Conservation (phyloP, 768 basidiomycete genomes). For the Antrodiella citrinella region DNA sequence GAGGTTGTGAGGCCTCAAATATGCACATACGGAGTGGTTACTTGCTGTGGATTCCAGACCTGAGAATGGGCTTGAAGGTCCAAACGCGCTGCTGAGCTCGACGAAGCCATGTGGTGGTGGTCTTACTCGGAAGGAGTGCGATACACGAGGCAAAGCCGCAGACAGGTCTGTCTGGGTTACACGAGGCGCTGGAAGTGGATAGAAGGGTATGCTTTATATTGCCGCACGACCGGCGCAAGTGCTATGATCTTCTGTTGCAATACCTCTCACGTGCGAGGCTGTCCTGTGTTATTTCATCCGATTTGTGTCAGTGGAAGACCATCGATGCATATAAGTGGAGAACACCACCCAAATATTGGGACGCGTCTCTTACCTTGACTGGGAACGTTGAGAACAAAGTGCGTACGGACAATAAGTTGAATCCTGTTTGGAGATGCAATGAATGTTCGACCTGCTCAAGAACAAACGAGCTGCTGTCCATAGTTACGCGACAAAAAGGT, state of each 20-base stretch:
- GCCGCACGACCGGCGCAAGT: constrained; percentile 1
- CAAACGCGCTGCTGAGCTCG: constrained; percentile 21
- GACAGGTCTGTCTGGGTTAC: constrained; percentile 12
- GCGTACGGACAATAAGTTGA: neutral
- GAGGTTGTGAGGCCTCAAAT: constrained; percentile 39
- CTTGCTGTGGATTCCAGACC: constrained; percentile 21
- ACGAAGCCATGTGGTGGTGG: constrained; percentile 24
- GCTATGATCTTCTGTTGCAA: constrained; percentile 2
- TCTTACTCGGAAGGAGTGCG: constrained; percentile 14
- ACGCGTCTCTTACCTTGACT: neutral
- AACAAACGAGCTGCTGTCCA: neutral
- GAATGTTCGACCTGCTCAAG: neutral
- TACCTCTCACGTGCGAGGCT: constrained; percentile 13
- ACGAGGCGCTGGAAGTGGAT: constrained; percentile 11
- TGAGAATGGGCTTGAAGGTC: constrained; percentile 13
- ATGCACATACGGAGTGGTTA: constrained; percentile 21
- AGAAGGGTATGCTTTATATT: constrained; percentile 13
- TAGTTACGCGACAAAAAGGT: constrained; percentile 1
- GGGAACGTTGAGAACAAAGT: neutral
- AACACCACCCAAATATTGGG: neutral
- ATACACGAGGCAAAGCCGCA: constrained; percentile 22
- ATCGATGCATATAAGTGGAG: neutral
- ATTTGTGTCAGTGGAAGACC: constrained; percentile 1
- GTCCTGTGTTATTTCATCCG: neutral
- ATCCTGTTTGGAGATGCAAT: neutral